These are phyloP conservation scores for Colletotrichum sp. DNA, from an alignment of 2,329 filamentous ascomycete genomes.

Conservation along the genomic window DNA sequence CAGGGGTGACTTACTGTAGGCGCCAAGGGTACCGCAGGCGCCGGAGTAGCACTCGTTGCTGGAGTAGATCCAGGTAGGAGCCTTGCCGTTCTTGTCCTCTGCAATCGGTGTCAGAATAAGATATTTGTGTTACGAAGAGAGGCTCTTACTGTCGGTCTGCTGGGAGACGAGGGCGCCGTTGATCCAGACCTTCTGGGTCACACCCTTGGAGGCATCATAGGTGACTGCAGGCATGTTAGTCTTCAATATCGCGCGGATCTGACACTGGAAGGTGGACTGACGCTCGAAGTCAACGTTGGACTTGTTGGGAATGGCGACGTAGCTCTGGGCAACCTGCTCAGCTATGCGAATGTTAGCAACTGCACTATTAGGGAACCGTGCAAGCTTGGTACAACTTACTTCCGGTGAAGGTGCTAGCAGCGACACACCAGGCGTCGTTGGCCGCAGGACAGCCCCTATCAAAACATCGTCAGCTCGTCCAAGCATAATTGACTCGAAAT, in stretches of 20 bases:
- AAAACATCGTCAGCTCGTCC: fast-evolving
- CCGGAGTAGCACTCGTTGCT: constrained; percentile 1
- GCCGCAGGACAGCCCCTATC: not conserved
- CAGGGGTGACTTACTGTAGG: not conserved
- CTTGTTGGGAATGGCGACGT: not conserved
- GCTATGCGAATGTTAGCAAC: not conserved
- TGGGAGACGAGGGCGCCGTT: not conserved
- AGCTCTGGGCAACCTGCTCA: not conserved
- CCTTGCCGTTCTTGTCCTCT: not conserved
- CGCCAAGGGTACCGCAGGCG: not conserved
- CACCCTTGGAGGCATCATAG: not conserved
- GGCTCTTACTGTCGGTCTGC: not conserved
- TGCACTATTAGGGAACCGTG: fast-evolving
- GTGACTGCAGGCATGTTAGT: not conserved
- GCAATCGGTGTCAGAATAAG: not conserved
- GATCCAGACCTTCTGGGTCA: not conserved
- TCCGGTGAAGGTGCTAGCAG: not conserved
- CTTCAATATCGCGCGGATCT: fast-evolving
- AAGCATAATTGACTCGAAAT: fast-evolving
- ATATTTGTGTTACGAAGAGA: fast-evolving
- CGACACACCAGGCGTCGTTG: not conserved
- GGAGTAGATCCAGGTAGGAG: not conserved
- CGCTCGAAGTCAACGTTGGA: not conserved
- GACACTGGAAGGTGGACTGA: fast-evolving
- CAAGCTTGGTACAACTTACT: not conserved